These are phyloP conservation scores for Penicillium sp. DNA, from an alignment of 2,329 filamentous ascomycete species.

Conservation along the genomic window DNA sequence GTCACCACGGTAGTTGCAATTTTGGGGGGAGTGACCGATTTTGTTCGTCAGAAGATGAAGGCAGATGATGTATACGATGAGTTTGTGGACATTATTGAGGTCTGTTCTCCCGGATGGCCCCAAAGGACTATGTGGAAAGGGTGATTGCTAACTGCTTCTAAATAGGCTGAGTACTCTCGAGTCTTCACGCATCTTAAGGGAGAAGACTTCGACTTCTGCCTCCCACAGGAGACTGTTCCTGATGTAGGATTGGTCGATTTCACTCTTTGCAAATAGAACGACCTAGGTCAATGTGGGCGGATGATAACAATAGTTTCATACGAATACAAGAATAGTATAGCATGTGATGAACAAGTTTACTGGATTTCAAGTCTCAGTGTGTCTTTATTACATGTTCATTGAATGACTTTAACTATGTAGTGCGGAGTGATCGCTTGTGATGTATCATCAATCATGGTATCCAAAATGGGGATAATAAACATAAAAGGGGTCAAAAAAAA, in stretches of 20 bases:
- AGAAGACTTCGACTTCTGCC: conserved; percentile 14
- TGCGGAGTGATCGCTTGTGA: conserved; percentile 3
- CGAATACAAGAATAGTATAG: background rate
- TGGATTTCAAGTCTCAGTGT: background rate
- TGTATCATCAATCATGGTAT: conserved; percentile 28
- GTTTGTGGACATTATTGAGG: conserved; percentile 25
- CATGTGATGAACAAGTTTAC: background rate
- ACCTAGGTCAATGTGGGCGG: background rate
- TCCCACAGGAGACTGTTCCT: conserved; percentile 7
- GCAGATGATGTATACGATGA: conserved; percentile 40
- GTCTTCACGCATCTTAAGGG: conserved; percentile 15
- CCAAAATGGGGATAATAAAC: conserved; percentile 18
- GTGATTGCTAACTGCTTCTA: background rate
- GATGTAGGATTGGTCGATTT: conserved; percentile 11
- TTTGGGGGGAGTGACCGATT: conserved; percentile 41
- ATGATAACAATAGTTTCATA: background rate
- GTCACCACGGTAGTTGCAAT: conserved; percentile 44
- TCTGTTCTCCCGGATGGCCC: background rate
- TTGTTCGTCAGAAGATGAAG: conserved; percentile 43
- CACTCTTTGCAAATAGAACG: background rate
- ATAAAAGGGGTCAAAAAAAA: conserved; percentile 11
- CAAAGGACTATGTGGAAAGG: too few relatives aligned
- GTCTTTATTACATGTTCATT: background rate
- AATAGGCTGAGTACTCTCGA: conserved; percentile 11
- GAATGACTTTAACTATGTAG: conserved; percentile 5